Conservation (phyloP, 495 filamentous ascomycete genomes). For the Elasticomyces elasticus region DNA sequence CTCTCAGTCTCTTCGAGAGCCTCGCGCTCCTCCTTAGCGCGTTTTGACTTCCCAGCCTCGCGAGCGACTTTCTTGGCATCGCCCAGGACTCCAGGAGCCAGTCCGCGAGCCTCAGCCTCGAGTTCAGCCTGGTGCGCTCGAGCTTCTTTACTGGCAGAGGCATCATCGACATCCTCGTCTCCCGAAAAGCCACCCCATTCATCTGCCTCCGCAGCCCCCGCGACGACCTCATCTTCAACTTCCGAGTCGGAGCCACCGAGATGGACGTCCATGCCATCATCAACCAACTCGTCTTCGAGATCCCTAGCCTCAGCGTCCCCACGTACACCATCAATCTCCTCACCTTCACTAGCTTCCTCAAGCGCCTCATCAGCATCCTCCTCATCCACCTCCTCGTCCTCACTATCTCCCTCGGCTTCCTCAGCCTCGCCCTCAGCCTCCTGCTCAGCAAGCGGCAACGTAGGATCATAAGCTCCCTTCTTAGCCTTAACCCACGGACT, state of each 20-base stretch:
- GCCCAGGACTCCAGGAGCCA: slow-evolving; percentile 21
- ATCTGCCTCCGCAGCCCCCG: slow-evolving; percentile 28
- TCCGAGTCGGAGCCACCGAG: slow-evolving; percentile 38
- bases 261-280: slow-evolving; percentile 50
- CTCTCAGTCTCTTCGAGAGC: slow-evolving; percentile 36
- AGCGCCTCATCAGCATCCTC: slow-evolving; percentile 30
- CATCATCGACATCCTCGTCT: slow-evolving; percentile 42
- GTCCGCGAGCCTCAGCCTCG: slow-evolving; percentile 72
- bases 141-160: slow-evolving; percentile 39
- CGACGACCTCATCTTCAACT: slow-evolving; percentile 38
- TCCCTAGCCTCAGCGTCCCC: slow-evolving; percentile 33
- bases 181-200: slow-evolving; percentile 39
- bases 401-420: slow-evolving; percentile 52
- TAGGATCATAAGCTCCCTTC: slow-evolving; percentile 82
- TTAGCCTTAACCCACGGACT: slow-evolving; percentile 89
- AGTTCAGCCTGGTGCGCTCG: slow-evolving; percentile 74
- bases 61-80: slow-evolving; percentile 14
- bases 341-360: slow-evolving; percentile 37
- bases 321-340: slow-evolving; percentile 23
- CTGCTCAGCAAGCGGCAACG: slow-evolving; percentile 58
- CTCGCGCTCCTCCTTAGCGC: slow-evolving; percentile 28
- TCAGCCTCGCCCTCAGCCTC: slow-evolving; percentile 79
- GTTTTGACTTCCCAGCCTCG: slow-evolving; percentile 24
- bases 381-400: slow-evolving; percentile 42
- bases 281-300: slow-evolving; percentile 30